These are phyloP conservation scores for Cryoendolithus antarcticus DNA, from an alignment of 2,329 filamentous ascomycete genomes.

Conservation along the genomic window DNA sequence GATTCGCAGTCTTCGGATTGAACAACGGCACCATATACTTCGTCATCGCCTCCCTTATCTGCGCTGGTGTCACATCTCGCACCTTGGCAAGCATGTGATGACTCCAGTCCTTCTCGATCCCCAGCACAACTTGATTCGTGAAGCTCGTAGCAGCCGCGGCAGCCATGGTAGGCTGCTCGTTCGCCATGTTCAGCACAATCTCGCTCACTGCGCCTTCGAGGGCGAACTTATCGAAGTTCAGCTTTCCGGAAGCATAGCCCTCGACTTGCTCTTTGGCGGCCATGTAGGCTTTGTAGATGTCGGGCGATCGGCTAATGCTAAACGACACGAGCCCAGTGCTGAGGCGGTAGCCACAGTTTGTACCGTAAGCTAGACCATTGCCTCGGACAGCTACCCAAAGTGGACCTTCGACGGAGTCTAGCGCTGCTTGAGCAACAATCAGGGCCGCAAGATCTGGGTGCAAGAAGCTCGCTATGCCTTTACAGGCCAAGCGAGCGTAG, in stretches of 20 bases:
- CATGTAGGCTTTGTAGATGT: slow-evolving; percentile 73
- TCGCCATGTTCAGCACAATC: slow-evolving; percentile 75
- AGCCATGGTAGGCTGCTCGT: slow-evolving; percentile 77
- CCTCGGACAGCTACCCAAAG: slow-evolving; percentile 90
- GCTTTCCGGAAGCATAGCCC: slow-evolving; percentile 59
- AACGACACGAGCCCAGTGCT: slow-evolving; percentile 74
- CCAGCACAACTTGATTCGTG: slow-evolving; percentile 64
- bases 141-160: slow-evolving; percentile 75
- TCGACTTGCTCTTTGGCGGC: slow-evolving; percentile 64
- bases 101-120: slow-evolving; percentile 64
- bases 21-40: slow-evolving; percentile 73
- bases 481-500: slow-evolving; percentile 64
- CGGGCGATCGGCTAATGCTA: slow-evolving; percentile 79
- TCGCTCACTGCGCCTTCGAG: slow-evolving; percentile 83
- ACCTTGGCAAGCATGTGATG: slow-evolving; percentile 66
- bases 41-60: slow-evolving; percentile 62
- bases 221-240: slow-evolving; percentile 64
- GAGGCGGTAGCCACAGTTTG: slow-evolving; percentile 62
- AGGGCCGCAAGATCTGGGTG: slow-evolving; percentile 72
- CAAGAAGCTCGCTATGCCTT: slow-evolving; percentile 61
- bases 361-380: slow-evolving; percentile 84
- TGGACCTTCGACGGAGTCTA: slow-evolving; percentile 86
- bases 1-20: slow-evolving; percentile 63
- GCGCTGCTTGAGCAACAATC: slow-evolving; percentile 78
- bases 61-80: slow-evolving; percentile 58